Evolutionary conservation across 1,284 basidiomycete genomes (phyloP).

Genomic region (Irpex lacteus): DNA sequence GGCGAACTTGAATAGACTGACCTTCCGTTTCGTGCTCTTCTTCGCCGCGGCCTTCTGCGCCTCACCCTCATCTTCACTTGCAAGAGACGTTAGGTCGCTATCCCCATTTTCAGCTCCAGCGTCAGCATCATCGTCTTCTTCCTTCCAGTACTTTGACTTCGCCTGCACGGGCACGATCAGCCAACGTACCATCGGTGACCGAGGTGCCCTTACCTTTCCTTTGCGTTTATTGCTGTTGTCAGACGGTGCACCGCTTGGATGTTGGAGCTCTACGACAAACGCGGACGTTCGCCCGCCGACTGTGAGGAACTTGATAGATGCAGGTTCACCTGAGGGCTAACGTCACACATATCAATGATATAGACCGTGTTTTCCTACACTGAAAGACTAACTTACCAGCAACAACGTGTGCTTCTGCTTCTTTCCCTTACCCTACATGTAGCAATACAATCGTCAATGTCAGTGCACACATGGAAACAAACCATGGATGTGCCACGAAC

Average conservation of each 20-base stretch:
- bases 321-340: slow-evolving; percentile 68
- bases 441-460: slow-evolving; percentile 1
- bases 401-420: slow-evolving; percentile 54
- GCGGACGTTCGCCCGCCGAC: slow-evolving; percentile 83
- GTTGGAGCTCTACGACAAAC: slow-evolving; percentile 68
- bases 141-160: neutral
- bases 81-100: neutral
- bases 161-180: neutral
- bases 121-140: neutral
- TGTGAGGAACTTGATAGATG: slow-evolving; percentile 75
- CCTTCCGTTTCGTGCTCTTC: neutral
- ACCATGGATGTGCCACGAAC: slow-evolving; percentile 31
- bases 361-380: neutral
- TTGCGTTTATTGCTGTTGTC: neutral
- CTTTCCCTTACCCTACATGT: slow-evolving; percentile 67
- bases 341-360: neutral
- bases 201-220: neutral
- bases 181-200: neutral
- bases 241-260: slow-evolving; percentile 25
- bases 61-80: neutral
- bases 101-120: neutral
- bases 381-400: slow-evolving; percentile 42
- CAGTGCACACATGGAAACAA: neutral
- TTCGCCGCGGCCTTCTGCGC: neutral
- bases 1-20: neutral